Evolutionary conservation across 805 yeast genomes (phyloP), one percentile per base, ranked within the genome.

Genomic region (Starmerella floricola): DNA sequence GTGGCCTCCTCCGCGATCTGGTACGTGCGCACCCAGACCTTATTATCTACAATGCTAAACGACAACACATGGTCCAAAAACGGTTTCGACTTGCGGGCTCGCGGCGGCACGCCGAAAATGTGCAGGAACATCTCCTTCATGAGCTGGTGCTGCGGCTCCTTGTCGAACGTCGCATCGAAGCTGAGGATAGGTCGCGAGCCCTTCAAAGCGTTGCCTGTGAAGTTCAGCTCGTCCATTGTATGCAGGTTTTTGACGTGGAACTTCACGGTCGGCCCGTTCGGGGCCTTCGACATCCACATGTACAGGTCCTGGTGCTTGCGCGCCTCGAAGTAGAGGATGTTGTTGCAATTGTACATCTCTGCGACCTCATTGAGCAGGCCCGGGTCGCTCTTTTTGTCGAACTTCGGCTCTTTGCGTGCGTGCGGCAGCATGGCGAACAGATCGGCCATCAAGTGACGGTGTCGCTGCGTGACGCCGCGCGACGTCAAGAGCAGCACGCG

Each of bases 261-360:
- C 64, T 91, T 91, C 56, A 83, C 67, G 19, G 96, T 88, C 46
- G 98, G 98, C 1, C 98, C 98, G 61, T 91, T 88, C 33, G 98
- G 98, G 23, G 97, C 91, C 64, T 91, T 88, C 27, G 95, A 75
- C 50, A 91, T 62, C 95, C 96, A 91, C 62, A 91, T 63, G 62
- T 91, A 91, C 57, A 91, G 74, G 65, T 91, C 98, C 62, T 78
- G 82, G 64, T 88, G 96, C 64, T 91, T 91, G 67, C 97, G 79
- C 42, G 94, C 84, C 64, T 91, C 98, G 61, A 91, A 91, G 61
- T 81, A 91, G 60, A 86, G 68, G 52, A 91, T 74, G 60, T 91
- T 91, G 66, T 91, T 91, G 72, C 98, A 91, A 70, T 91, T 91
- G 73, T 88, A 86, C 50, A 91, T 69, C 58, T 91, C 98, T 2